These are phyloP conservation scores for Cadophora malorum DNA, from an alignment of 2,329 filamentous ascomycete genomes.

Conservation along the genomic window DNA sequence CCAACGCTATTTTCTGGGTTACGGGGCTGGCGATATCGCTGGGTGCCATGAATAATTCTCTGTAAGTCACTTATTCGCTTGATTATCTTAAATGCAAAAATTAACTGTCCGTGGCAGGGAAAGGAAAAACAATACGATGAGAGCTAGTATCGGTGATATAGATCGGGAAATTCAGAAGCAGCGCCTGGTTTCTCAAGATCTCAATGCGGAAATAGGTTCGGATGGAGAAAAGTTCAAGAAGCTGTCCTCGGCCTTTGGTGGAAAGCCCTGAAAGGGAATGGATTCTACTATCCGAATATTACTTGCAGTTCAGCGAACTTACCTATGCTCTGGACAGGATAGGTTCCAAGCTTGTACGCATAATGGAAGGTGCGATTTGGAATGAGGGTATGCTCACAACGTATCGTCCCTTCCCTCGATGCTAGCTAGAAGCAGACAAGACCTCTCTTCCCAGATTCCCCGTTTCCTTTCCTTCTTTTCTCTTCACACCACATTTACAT, in stretches of 20 bases:
- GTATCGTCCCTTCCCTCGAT: constrained; percentile 13
- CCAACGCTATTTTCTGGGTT: constrained; percentile 17
- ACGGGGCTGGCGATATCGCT: constrained; percentile 14
- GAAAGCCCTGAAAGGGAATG: constrained; percentile 16
- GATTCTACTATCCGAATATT: constrained; percentile 19
- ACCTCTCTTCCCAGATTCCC: constrained; percentile 4
- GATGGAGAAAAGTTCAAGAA: constrained; percentile 18
- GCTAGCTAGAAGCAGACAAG: constrained; percentile 8
- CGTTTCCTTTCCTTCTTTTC: constrained; percentile 9
- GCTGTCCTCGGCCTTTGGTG: constrained; percentile 19
- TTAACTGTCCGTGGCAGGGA: constrained; percentile 17
- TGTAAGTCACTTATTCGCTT: constrained; percentile 18
- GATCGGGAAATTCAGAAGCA: constrained; percentile 18
- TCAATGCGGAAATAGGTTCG: constrained; percentile 19
- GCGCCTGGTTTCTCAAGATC: constrained; percentile 17
- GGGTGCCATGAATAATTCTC: constrained; percentile 18
- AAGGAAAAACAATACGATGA: constrained; percentile 17
- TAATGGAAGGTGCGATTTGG: constrained; percentile 18
- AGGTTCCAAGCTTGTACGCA: constrained; percentile 12
- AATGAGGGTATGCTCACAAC: constrained; percentile 12
- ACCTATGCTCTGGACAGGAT: constrained; percentile 17
- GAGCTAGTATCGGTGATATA: constrained; percentile 19
- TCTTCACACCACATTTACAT: constrained; percentile 10
- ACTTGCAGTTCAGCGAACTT: constrained; percentile 16
- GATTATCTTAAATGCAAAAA: constrained; percentile 14